phyloP scores from a whole-genome alignment of 2,329 filamentous ascomycete genomes.

The Erysiphe neolycopersici region DNA sequence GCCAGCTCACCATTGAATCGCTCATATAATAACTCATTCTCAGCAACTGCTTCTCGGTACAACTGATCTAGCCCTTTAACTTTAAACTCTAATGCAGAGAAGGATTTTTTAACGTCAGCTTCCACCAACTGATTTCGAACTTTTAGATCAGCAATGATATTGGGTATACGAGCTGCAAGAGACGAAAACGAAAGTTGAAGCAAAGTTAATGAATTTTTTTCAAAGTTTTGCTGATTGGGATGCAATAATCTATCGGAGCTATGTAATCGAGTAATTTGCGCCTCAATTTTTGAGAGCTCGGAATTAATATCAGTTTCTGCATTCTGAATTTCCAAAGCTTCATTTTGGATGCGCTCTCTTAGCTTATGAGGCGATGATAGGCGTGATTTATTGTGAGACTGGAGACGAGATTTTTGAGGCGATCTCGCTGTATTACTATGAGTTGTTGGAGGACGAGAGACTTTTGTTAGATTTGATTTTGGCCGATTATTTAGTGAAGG shows the following conservation, averaged over 20 bases:
- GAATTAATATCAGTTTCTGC: constrained; percentile 43
- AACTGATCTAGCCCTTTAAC: constrained; percentile 64
- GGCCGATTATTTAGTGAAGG: constrained; percentile 8
- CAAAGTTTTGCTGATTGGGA: constrained; percentile 1
- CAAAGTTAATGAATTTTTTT: constrained; percentile 10
- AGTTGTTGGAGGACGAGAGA: not conserved
- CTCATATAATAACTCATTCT: constrained; percentile 82
- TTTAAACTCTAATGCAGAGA: constrained; percentile 52
- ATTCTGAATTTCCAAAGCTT: constrained; percentile 47
- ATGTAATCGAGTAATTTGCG: constrained; percentile 39
- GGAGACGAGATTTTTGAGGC: constrained; percentile 29
- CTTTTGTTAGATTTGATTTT: constrained; percentile 4
- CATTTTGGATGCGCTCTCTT: constrained; percentile 60
- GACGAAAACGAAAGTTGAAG: constrained; percentile 31
- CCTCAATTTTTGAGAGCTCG: constrained; percentile 55
- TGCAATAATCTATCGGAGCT: constrained; percentile 16
- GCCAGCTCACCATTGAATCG: constrained; percentile 77
- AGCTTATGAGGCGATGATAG: constrained; percentile 48
- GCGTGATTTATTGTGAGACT: constrained; percentile 46
- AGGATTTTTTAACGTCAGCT: constrained; percentile 41
- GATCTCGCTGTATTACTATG: constrained; percentile 5
- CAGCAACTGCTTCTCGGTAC: constrained; percentile 63
- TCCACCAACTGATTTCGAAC: constrained; percentile 36
- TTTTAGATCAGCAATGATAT: constrained; percentile 28
- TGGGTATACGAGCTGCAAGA: constrained; percentile 41